These are phyloP conservation scores for Saccharomyces pastorianus DNA, from an alignment of 1,139 yeast genomes.

Conservation along the genomic window DNA sequence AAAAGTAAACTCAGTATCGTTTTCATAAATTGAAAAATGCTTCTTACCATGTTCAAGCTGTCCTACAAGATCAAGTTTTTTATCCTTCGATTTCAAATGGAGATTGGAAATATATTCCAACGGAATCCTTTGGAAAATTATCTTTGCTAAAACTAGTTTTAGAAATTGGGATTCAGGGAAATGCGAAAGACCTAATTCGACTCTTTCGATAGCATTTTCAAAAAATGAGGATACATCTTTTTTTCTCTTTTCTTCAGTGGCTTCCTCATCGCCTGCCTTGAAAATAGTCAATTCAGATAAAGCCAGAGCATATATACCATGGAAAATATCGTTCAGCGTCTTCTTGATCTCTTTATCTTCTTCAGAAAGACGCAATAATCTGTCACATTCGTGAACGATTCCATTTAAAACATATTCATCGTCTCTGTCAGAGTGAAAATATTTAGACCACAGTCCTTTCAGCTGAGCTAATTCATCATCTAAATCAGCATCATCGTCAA, in stretches of 20 bases:
- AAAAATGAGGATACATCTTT: slow-evolving; percentile 47
- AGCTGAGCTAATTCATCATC: slow-evolving; percentile 74
- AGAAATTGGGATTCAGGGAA: slow-evolving; percentile 42
- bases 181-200: slow-evolving; percentile 49
- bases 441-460: slow-evolving; percentile 60
- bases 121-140: slow-evolving; percentile 51
- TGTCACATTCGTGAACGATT: slow-evolving; percentile 83
- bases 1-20: slow-evolving; percentile 30
- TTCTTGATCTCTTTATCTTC: slow-evolving; percentile 26
- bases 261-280: slow-evolving; percentile 34
- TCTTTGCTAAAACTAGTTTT: slow-evolving; percentile 47
- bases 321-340: slow-evolving; percentile 51
- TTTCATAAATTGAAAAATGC: slow-evolving; percentile 11
- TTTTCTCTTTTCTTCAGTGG: slow-evolving; percentile 26
- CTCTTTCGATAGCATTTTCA: slow-evolving; percentile 64
- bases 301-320: slow-evolving; percentile 65
- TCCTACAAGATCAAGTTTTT: slow-evolving; percentile 30
- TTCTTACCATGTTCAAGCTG: slow-evolving; percentile 13
- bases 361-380: slow-evolving; percentile 48
- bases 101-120: slow-evolving; percentile 48
- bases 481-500: slow-evolving; percentile 62
- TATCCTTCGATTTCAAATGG: slow-evolving; percentile 32
- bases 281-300: slow-evolving; percentile 60
- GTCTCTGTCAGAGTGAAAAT: slow-evolving; percentile 45
- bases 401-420: slow-evolving; percentile 69